phyloP scores from a whole-genome alignment of 257 asterid species.

The Nicotiana sylvestris region DNA sequence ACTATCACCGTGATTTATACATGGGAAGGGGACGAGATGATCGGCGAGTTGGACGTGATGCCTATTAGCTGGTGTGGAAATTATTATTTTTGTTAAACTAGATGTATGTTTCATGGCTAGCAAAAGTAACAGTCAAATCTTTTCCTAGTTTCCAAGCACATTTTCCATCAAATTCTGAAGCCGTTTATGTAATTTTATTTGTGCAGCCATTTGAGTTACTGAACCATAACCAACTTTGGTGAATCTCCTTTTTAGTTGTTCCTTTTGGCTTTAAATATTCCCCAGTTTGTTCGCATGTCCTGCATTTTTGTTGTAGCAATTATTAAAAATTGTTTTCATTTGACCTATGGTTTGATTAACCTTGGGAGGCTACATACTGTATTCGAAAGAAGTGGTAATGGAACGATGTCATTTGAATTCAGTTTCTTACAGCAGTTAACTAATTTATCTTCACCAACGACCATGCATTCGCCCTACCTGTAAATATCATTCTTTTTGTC shows the following conservation, averaged over 20 bases:
- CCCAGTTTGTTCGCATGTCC: background rate
- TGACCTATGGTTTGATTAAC: background rate
- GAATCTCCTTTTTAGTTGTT: background rate
- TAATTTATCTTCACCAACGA: background rate
- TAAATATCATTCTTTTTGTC: no score
- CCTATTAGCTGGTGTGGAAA: slow-evolving; percentile 27
- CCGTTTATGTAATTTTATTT: background rate
- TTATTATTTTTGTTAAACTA: background rate
- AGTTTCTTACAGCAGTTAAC: no score
- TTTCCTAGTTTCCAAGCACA: slow-evolving; percentile 3
- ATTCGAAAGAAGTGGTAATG: background rate
- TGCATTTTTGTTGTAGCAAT: background rate
- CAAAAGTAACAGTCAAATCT: background rate
- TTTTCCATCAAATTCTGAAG: background rate
- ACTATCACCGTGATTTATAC: slow-evolving; percentile 45
- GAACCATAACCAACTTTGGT: background rate
- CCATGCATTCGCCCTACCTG: no score
- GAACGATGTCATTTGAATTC: background rate
- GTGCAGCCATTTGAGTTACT: slow-evolving; percentile 8
- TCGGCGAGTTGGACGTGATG: slow-evolving; percentile 49
- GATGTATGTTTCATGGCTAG: slow-evolving; percentile 1
- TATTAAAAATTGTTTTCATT: background rate
- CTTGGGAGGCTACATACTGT: background rate
- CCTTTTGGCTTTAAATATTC: background rate
- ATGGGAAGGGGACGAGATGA: slow-evolving; percentile 56